These are phyloP conservation scores for Baorangia bicolor DNA, from an alignment of 768 basidiomycete species.

Conservation along the genomic window DNA sequence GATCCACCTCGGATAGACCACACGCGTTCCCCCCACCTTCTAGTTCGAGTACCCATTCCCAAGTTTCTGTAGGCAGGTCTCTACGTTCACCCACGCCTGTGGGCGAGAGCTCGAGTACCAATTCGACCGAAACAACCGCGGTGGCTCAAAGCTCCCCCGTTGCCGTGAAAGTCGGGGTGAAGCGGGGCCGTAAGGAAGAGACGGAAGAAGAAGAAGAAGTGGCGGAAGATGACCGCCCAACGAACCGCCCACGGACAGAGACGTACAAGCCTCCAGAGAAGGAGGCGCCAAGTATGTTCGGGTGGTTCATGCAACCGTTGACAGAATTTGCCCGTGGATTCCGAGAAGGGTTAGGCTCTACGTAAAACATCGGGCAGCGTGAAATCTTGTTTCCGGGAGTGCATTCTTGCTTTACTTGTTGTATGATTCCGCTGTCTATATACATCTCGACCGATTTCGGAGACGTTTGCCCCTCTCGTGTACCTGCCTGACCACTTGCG, in stretches of 20 bases:
- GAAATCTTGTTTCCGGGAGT: slow-evolving; percentile 1
- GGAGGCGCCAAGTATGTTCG: slow-evolving; percentile 48
- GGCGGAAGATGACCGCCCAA: slow-evolving; percentile 42
- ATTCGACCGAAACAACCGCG: slow-evolving; percentile 40
- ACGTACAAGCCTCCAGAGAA: slow-evolving; percentile 42
- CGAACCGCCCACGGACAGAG: slow-evolving; percentile 53
- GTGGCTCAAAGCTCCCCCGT: slow-evolving; percentile 27
- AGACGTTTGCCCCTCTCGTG: neutral
- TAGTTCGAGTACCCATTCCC: slow-evolving; percentile 16
- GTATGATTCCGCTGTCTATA: slow-evolving; percentile 10
- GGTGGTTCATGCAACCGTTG: slow-evolving; percentile 63
- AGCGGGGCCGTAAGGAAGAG: slow-evolving; percentile 52
- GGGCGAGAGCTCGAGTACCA: slow-evolving; percentile 23
- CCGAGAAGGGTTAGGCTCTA: slow-evolving; percentile 50
- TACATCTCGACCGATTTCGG: neutral
- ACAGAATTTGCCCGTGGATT: slow-evolving; percentile 67
- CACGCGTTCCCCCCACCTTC: slow-evolving; percentile 19
- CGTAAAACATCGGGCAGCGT: slow-evolving; percentile 12
- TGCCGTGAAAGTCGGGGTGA: slow-evolving; percentile 34
- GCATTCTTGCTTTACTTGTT: neutral
- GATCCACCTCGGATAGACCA: slow-evolving; percentile 11
- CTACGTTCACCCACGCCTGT: slow-evolving; percentile 14
- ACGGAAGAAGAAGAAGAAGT: slow-evolving; percentile 29
- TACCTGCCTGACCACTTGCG: slow-evolving; percentile 17
- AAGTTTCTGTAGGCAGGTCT: slow-evolving; percentile 9